Percentiles rank a stretch among this genome's conserved stretches.
Conservation (phyloP, 805 yeast species). For the Metschnikowia amazonensis region DNA sequence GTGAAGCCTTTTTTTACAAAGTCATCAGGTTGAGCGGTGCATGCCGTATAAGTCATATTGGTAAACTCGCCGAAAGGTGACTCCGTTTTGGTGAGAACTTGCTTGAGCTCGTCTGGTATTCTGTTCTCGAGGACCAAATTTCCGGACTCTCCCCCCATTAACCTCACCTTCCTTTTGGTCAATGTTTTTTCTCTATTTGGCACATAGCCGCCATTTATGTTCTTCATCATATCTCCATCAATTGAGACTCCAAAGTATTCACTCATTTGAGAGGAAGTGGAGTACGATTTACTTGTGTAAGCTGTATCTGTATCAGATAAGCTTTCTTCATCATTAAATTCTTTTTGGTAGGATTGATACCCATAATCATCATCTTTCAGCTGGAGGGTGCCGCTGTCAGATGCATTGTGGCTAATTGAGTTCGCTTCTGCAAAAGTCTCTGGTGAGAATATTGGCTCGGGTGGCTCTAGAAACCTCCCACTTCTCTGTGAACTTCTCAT, state of each 20-base stretch:
- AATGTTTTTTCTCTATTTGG: conserved; percentile 67
- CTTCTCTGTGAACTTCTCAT: conserved; percentile 37
- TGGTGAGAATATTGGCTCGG: conserved; percentile 63
- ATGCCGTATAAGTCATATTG: conserved; percentile 96
- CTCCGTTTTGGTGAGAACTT: conserved; percentile 81
- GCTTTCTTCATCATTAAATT: conserved; percentile 29
- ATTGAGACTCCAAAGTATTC: conserved; percentile 45
- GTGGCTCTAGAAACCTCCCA: conserved; percentile 55
- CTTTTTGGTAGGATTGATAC: conserved; percentile 36
- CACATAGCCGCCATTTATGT: conserved; percentile 35
- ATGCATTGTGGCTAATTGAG: conserved; percentile 23
- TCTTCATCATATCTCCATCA: conserved; percentile 46
- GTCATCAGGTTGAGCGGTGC: conserved; percentile 89
- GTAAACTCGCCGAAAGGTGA: conserved; percentile 80
- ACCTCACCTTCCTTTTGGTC: conserved; percentile 67
- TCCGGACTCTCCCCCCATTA: conserved; percentile 61
- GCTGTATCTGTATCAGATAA: conserved; percentile 33
- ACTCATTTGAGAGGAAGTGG: conserved; percentile 23
- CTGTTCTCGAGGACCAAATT: conserved; percentile 90
- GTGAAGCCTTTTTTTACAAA: conserved; percentile 79
- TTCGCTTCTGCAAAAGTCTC: conserved; percentile 61
- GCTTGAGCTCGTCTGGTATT: conserved; percentile 81
- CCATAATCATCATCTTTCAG: conserved; percentile 26
- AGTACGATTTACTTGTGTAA: conserved; percentile 29
- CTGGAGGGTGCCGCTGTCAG: conserved; percentile 32